A percentile compares a stretch with the other conserved stretches of the same genome.
Conservation (phyloP, 352 stramenopile genomes). For the Peronospora destructor region DNA sequence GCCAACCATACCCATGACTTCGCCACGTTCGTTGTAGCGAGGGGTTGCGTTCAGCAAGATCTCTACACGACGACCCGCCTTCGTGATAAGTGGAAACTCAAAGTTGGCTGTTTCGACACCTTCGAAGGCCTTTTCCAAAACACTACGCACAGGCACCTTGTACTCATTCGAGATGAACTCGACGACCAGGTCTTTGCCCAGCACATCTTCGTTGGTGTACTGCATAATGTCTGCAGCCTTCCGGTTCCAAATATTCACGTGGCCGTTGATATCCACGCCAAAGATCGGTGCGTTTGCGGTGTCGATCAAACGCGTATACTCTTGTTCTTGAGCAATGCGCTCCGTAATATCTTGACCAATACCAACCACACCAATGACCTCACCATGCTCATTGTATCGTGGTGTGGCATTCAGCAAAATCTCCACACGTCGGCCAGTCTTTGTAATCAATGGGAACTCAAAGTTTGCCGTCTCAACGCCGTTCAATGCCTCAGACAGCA, state of each 20-base stretch:
- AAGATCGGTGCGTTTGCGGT: conserved; percentile 62
- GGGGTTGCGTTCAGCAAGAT: conserved; percentile 73
- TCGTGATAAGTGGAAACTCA: conserved; percentile 2
- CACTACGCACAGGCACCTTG: conserved; percentile 25
- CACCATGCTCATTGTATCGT: conserved; percentile 16
- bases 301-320: conserved; percentile 17
- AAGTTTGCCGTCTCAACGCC: conserved; percentile 37
- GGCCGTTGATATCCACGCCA: conserved; percentile 58
- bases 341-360: conserved; percentile 22
- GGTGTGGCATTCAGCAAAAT: conserved; percentile 22
- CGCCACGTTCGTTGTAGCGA: conserved; percentile 44
- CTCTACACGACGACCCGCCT: conserved; percentile 36
- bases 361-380: conserved; percentile 19
- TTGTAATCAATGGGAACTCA: conserved; percentile 18
- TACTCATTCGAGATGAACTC: conserved; percentile 37
- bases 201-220: conserved; percentile 36
- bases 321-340: conserved; percentile 19
- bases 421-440: conserved; percentile 14
- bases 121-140: conserved; percentile 34
- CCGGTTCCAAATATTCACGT: conserved; percentile 69
- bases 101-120: conserved; percentile 34
- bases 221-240: conserved; percentile 18
- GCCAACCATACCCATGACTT: conserved; percentile 19
- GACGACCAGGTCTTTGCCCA: conserved; percentile 27
- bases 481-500: conserved; percentile 14